Evolutionary conservation across 768 basidiomycete species (phyloP), one percentile per base, ranked within the genome.

Genomic region (Lactifluus pinguis): DNA sequence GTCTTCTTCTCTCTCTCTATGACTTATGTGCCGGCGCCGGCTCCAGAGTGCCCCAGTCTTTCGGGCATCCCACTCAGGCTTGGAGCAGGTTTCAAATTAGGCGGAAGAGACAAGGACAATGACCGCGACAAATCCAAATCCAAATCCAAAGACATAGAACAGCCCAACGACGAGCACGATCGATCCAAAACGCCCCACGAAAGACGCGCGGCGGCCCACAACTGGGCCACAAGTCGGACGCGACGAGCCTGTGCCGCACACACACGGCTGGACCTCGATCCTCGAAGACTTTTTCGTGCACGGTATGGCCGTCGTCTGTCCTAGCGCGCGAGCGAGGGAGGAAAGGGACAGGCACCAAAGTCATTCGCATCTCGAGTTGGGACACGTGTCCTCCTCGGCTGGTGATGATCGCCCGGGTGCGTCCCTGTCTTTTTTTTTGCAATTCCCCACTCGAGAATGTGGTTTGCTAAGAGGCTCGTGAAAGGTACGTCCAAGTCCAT

Each of bases 11-110:
- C 61, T 11, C 7, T 29, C 7, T n/a, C 8, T 13, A 29, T 50
- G 15, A 56, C 51, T 10, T 11, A 60, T 41, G 13, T 13, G 74
- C 76, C 36, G 81, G 79, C 50, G 80, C 79, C 11, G 88, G 88
- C 29, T 25, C 89, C 91, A 69, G 89, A 91, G 76, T 92, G 89
- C 68, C 89, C 89, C 6, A 87, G 85, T n/a, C 74, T 80, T 36
- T 86, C 83, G n/a, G 87, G 88, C 21, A 84, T 90, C 49, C 89
- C 89, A 6, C 83, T 85, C 81, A 88, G 85, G 11, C 73, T 91
- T 8, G 86, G 85, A 41, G 89, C 89, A 21, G 85, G 87, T 48
- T 83, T 90, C 72, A 89, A 84, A 68, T 75, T 85, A 77, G 80
- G 60, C 80, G 81, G 55, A 59, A 55, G 49, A 5, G 69, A 68